Conservation (phyloP, 768 basidiomycete species). For the Pluteus cervinus region DNA sequence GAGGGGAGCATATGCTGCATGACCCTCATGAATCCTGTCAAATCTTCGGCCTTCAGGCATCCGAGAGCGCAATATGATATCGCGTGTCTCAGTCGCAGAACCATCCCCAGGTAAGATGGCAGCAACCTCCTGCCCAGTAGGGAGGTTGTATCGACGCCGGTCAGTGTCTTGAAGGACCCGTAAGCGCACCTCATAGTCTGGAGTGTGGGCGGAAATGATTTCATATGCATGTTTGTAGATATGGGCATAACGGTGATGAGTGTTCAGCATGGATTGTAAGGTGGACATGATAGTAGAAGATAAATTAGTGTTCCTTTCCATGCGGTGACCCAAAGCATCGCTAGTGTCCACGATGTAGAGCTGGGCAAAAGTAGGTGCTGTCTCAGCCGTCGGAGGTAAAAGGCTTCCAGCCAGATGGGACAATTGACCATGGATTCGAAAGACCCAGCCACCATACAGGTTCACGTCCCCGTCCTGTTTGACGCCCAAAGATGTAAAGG, state of each 20-base stretch:
- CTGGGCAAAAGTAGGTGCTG: constrained; percentile 27
- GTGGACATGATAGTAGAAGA: constrained; percentile 7
- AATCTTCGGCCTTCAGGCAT: too few species aligned
- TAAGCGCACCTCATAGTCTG: constrained; percentile 3
- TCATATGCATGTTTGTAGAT: constrained; percentile 17
- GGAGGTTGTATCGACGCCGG: constrained; percentile 28
- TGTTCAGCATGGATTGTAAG: constrained; percentile 11
- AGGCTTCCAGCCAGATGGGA: constrained; percentile 29
- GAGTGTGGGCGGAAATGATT: constrained; percentile 3
- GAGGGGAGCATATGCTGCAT: constrained; percentile 30
- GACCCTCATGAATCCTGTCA: constrained; percentile 35
- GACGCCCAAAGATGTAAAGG: constrained; percentile 31
- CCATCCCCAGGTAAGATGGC: constrained; percentile 26
- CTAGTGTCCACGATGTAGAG: too few species aligned
- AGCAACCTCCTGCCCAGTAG: constrained; percentile 31
- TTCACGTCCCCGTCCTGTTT: constrained; percentile 21
- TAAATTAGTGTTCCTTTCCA: constrained; percentile 11
- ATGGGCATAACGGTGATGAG: constrained; percentile 10
- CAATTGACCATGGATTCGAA: constrained; percentile 28
- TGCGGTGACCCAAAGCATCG: too few species aligned
- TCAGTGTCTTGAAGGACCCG: constrained; percentile 12
- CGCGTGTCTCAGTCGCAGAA: constrained; percentile 7
- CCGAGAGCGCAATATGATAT: constrained; percentile 21
- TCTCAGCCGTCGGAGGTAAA: constrained; percentile 12
- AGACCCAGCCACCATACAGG: constrained; percentile 22